These are phyloP conservation scores for Scheffersomyces titani DNA, from an alignment of 1,139 yeast genomes.

Conservation along the genomic window DNA sequence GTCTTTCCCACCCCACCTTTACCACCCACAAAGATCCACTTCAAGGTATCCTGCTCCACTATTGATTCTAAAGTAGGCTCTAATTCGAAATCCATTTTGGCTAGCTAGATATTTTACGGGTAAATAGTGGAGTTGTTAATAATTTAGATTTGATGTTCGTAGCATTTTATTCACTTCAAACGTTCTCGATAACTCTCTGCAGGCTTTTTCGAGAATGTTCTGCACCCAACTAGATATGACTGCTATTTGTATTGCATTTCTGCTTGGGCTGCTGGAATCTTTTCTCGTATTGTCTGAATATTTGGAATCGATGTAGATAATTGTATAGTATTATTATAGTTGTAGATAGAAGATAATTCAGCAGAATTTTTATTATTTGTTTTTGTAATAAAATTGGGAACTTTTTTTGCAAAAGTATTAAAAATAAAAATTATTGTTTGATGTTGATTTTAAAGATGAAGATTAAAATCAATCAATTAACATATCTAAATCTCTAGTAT, in stretches of 20 bases:
- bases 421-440: no score
- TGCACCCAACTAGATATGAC: neutral
- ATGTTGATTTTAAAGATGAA: no score
- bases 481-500: no score
- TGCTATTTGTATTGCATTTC: neutral
- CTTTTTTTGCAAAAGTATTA: no score
- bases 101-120: neutral
- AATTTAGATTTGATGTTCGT: neutral
- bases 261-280: neutral
- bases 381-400: neutral
- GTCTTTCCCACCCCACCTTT: constrained; percentile 99
- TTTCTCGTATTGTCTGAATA: neutral
- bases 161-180: neutral
- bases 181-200: neutral
- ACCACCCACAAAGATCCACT: constrained; percentile 98
- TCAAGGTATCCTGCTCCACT: constrained; percentile 66
- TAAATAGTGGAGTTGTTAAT: neutral
- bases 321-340: neutral
- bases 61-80: constrained; percentile 73
- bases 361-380: no score
- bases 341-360: neutral
- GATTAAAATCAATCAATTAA: no score
- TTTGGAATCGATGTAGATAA: neutral
- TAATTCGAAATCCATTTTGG: constrained; percentile 45
- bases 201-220: neutral